These are phyloP conservation scores for Solanum paucissectum DNA, from an alignment of 257 asterid species.

Conservation along the genomic window DNA sequence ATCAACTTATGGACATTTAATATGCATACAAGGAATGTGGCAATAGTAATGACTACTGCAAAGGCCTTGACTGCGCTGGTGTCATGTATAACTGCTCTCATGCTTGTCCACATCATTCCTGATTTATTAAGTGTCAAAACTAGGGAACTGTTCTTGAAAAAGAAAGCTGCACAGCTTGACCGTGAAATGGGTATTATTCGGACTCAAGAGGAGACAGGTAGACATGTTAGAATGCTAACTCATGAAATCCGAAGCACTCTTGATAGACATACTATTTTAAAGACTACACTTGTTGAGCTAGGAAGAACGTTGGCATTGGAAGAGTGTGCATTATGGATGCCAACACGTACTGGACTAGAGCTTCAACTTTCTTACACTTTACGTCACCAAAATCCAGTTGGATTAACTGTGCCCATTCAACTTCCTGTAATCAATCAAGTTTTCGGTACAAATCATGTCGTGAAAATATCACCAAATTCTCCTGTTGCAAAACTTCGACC, in stretches of 20 bases:
- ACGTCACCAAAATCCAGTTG: slow-evolving; percentile 84
- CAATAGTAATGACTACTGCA: slow-evolving; percentile 85
- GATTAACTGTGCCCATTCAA: slow-evolving; percentile 80
- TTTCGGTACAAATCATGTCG: slow-evolving; percentile 62
- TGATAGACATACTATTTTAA: slow-evolving; percentile 87
- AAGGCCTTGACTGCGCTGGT: slow-evolving; percentile 82
- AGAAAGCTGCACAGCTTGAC: slow-evolving; percentile 89
- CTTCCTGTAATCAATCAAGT: slow-evolving; percentile 72
- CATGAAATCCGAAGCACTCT: slow-evolving; percentile 98
- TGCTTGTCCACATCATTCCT: slow-evolving; percentile 93
- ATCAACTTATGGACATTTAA: slow-evolving; percentile 87
- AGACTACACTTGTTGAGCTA: slow-evolving; percentile 90
- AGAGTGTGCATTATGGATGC: slow-evolving; percentile 99
- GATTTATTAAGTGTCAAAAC: slow-evolving; percentile 93
- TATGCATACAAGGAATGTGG: slow-evolving; percentile 81
- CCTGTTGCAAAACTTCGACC: slow-evolving; percentile 86
- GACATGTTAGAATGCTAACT: slow-evolving; percentile 97
- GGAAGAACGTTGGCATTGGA: slow-evolving; percentile 83
- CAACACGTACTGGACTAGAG: slow-evolving; percentile 82
- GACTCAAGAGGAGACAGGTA: slow-evolving; percentile 94
- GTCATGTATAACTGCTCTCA: slow-evolving; percentile 89
- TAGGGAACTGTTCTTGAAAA: slow-evolving; percentile 78
- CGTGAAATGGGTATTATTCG: slow-evolving; percentile 96
- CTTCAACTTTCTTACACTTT: slow-evolving; percentile 94
- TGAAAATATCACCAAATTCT: slow-evolving; percentile 69